Base-by-base conservation (phyloP, 2,329 filamentous ascomycete species). In the Fonsecaea multimorphosa region DNA sequence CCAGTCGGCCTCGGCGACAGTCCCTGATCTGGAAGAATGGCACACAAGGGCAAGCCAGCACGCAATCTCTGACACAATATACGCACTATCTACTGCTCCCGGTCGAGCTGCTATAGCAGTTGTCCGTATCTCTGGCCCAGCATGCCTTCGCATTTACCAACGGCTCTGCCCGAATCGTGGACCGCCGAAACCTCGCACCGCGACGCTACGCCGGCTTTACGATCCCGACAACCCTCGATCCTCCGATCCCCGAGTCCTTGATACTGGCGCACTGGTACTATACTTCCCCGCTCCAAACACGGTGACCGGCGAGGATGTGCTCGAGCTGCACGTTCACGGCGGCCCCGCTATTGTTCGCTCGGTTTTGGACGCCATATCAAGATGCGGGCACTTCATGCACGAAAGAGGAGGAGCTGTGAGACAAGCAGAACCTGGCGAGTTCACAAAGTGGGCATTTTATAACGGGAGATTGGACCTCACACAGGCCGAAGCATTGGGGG, bases 271-370 rank as follows among this genome's bases (percentile, higher is more conserved):
- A 0, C 78, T 98, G 12, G 83, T 97, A 1, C 84, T 98, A 31
- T 91, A 90, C 78, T 97, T 98, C 71, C 91, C 92, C 0, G 84
- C 82, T 0, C 93, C 94, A 0, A 86, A 86, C 56, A 96, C 93
- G 0, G 92, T 92, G 8, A 99, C 95, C 0, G 95, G 95, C 32
- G 93, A 98, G 76, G 92, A 97, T 74, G 84, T 98, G 0, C 84
- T 99, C 1, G 95, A 99, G 76, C 79, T 99, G 4, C 95, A 99
- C 73, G 86, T 97, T n/a, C 95, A 99, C 74, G 95, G 95, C 31
- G 94, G 95, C 0, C 85, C 89, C 2, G 95, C 95, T 1, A 93
- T 95, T 5, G 90, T 97, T 52, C 93, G 91, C 74, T 92, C 94
- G 1, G 91, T 97, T 0, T 83, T 99, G 1, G 80, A 86, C 27